Base-by-base conservation (phyloP, 2,329 filamentous ascomycete species). In the Fonsecaea erecta region DNA sequence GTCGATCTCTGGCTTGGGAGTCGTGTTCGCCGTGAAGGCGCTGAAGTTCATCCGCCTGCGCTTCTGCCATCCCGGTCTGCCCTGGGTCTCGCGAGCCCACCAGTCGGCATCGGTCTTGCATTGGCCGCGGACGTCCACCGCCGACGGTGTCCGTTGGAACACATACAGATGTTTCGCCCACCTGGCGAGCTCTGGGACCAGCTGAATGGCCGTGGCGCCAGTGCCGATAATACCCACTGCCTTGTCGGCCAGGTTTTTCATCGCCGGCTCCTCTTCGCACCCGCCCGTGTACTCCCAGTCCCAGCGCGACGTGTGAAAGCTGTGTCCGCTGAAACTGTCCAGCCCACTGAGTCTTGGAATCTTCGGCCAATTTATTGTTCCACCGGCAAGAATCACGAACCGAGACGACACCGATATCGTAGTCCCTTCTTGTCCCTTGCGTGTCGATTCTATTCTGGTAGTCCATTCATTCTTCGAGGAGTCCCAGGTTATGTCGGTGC, bases 331-430 rank as follows among this genome's bases (percentile, higher is more conserved):
- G 61, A 75, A 75, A 0, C 52, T 28, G 2, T 66, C 32, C 5
- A 75, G 37, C 1, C 73, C 73, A 46, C 1, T 43, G 35, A n/a
- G 74, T 67, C 1, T 66, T 21, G 55, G 76, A 40, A 75, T 77
- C 59, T 69, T 76, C 75, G 0, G 85, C 40, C n/a, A 64, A 26
- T 51, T 69, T 85, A 32, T 80, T 74, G 68, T 87, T 86, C 32
- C 87, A 75, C 80, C n/a, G 75, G 77, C 77, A 2, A 74, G 71
- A 8, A 79, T 73, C 2, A 81, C 74, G 68, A 79, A 83, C 14
- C 76, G 71, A 0, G 78, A 75, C 34, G 64, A 71, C 55, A 81
- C 67, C 14, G 37, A 6, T 4, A 40, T 51, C 73, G 67, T 6
- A 56, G 28, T 6, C 62, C 64, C 24, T 69, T 60, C 54, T 3